These are phyloP conservation scores for Leishmania guyanensis DNA, from an alignment of 208 protist genomes.

Conservation along the genomic window DNA sequence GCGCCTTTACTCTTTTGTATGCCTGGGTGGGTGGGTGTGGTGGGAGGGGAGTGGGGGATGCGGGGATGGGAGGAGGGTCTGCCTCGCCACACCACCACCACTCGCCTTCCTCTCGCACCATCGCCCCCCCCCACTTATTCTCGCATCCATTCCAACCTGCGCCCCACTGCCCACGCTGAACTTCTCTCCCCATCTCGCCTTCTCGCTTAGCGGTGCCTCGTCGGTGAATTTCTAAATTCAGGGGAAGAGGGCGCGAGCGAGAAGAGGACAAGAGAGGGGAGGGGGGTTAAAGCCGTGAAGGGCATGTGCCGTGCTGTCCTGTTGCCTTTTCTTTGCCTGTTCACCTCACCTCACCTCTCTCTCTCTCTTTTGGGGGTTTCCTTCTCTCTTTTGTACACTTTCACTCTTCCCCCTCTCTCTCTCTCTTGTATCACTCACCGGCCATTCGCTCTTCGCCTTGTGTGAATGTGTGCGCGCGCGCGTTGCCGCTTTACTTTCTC, in stretches of 20 bases:
- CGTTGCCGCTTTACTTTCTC: background rate
- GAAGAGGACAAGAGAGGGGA: background rate
- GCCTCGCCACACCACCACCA: background rate
- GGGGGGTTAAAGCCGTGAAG: background rate
- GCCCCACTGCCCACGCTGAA: no score
- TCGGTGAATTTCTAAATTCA: conserved; percentile 27
- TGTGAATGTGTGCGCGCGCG: background rate
- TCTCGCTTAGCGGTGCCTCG: background rate
- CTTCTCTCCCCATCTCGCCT: background rate
- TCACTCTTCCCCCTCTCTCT: background rate
- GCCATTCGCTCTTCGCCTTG: background rate
- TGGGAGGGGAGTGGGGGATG: no score
- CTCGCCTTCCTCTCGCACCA: background rate
- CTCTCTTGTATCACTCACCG: background rate
- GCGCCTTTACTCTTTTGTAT: background rate
- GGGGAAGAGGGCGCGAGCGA: background rate
- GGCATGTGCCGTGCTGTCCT: background rate
- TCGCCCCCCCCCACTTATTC: background rate
- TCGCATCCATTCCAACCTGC: background rate
- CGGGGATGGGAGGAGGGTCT: background rate
- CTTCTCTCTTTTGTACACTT: background rate
- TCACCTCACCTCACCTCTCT: background rate
- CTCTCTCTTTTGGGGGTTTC: background rate
- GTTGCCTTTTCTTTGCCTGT: background rate
- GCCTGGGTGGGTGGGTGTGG: background rate